These are phyloP conservation scores for Myxozyma udenii DNA, from an alignment of 805 yeast species.

Conservation along the genomic window DNA sequence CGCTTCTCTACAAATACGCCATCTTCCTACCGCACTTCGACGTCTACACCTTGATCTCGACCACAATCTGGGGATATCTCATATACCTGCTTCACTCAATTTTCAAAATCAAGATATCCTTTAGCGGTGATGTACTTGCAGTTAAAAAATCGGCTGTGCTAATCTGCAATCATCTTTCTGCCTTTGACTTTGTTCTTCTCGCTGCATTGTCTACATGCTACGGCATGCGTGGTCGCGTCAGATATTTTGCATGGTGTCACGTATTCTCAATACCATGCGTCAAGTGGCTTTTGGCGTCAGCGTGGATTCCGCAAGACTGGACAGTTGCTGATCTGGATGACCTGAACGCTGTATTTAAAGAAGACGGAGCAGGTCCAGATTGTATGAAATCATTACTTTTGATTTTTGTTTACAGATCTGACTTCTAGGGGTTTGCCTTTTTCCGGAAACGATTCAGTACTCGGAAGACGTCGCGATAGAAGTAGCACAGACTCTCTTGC, in stretches of 20 bases:
- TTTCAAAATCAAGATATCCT: constrained; percentile 17
- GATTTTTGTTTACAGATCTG: not conserved
- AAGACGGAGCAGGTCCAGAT: not conserved
- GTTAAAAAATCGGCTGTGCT: constrained; percentile 13
- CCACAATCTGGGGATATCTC: no score
- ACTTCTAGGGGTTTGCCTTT: constrained; percentile 61
- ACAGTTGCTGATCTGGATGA: constrained; percentile 8
- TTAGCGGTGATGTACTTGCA: constrained; percentile 26
- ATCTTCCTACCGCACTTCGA: not conserved
- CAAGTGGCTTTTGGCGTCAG: constrained; percentile 13
- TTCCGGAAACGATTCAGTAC: constrained; percentile 64
- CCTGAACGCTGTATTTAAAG: not conserved
- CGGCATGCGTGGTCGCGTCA: constrained; percentile 14
- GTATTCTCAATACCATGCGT: constrained; percentile 16
- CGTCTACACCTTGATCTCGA: not conserved
- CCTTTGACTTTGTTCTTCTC: constrained; percentile 17
- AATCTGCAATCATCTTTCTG: constrained; percentile 21
- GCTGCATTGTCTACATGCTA: constrained; percentile 17
- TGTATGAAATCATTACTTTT: no score
- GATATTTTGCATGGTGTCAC: constrained; percentile 17
- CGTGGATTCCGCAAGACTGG: constrained; percentile 28
- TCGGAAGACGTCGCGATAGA: constrained; percentile 57
- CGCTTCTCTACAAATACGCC: no score
- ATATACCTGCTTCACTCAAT: no score
- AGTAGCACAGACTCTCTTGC: no score